A percentile compares a stretch with the other conserved stretches of the same genome.
These are phyloP conservation scores for Platanthera zijinensis DNA, from an alignment of 106 monocot species.

Conservation along the genomic window DNA sequence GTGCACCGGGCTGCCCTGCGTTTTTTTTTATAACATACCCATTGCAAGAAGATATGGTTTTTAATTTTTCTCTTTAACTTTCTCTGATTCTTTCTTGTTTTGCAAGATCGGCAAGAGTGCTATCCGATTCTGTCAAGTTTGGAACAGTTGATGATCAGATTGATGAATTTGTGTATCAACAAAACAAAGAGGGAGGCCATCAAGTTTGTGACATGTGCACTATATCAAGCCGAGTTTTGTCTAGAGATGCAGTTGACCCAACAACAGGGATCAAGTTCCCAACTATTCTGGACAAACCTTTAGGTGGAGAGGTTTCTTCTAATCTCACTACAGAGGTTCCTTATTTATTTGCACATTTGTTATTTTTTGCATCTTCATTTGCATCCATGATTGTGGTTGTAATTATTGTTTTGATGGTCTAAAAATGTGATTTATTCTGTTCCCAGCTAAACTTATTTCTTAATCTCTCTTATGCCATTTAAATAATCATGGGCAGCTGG, in stretches of 20 bases:
- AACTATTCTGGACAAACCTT: conserved; percentile 37
- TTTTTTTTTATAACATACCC: neutral
- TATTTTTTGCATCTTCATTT: neutral
- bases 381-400: neutral
- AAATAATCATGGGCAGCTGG: neutral
- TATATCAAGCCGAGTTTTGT: conserved; percentile 29
- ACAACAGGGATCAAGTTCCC: conserved; percentile 92
- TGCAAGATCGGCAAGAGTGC: conserved; percentile 53
- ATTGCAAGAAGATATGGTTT: neutral
- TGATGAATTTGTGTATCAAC: conserved; percentile 10
- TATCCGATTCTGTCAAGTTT: conserved; percentile 39
- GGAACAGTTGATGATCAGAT: conserved; percentile 22
- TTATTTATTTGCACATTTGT: conserved; percentile 2
- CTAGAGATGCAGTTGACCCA: conserved; percentile 67
- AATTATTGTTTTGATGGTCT: neutral
- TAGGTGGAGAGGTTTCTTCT: conserved; percentile 30
- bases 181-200: conserved; percentile 12
- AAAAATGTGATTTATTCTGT: neutral
- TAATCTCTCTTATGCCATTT: neutral
- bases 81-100: conserved; percentile 7
- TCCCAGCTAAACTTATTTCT: neutral
- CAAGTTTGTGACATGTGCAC: conserved; percentile 31
- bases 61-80: neutral
- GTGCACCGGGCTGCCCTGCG: too few relatives aligned
- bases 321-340: conserved; percentile 41